Base-by-base conservation (phyloP, 192 early-diverging fungal species). In the Phycomyces blakesleeanus region DNA sequence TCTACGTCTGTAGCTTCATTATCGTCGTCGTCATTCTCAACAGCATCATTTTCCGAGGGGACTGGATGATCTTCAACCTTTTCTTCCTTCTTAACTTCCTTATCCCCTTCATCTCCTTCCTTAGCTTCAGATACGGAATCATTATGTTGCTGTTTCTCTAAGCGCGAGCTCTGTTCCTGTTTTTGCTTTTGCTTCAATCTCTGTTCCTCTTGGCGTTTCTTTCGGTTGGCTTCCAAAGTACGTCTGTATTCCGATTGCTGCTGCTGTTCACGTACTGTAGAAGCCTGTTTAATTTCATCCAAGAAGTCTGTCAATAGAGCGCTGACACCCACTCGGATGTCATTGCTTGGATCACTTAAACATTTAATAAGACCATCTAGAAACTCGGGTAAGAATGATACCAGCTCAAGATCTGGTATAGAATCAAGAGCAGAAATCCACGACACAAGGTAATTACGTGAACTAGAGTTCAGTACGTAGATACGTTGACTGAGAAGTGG, bases 341-440 rank as follows among this genome's bases (percentile, higher is more conserved):
- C 95, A 39, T 89, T 83, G 73, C 85, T 93, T 3, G 89, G 79
- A 69, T 99, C 98, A 73, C 84, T 90, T 41, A 99, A 79, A 56
- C 94, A 98, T 34, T 83, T 78, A 39, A 99, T 77, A 22, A 98
- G 77, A 0, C 95, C 95, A 68, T 96, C 94, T 34, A 99, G 76
- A 66, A 98, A 99, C 66, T 92, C 90, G 1, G 96, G 98, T 7
- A 99, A 67, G 68, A 91, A 94, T 1, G 84, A 83, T 14, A 98
- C 88, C 27, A 99, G 73, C 60, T 98, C 98, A 21, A 99, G 78
- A 34, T 95, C 96, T 0, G 96, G 98, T 18, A 98, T 89, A 0
- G 93, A 90, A 66, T 97, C 91, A 39, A 99, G 72, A 0, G 96
- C 88, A 9, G 82, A 80, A 42, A 99, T 91, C 92, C 98, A 99